These are phyloP conservation scores for Erythrophleum fordii DNA, from an alignment of 306 rosid genomes.

Conservation along the genomic window DNA sequence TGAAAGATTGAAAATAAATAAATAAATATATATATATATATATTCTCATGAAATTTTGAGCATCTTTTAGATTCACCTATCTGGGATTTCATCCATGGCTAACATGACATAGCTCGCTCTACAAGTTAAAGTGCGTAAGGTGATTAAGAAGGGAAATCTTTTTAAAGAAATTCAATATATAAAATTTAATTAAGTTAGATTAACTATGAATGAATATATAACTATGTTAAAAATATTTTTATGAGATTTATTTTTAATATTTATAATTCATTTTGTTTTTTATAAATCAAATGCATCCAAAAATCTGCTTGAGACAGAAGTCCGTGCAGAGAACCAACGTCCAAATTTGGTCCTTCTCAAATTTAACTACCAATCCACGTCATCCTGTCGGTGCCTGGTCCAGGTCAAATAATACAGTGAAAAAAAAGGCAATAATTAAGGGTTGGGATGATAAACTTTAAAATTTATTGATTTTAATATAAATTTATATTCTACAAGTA, in stretches of 20 bases:
- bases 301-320: neutral
- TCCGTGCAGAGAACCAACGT: neutral
- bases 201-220: neutral
- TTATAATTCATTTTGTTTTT: neutral
- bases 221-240: neutral
- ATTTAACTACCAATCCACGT: neutral
- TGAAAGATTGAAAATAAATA: too few relatives aligned
- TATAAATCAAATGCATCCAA: neutral
- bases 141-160: too few relatives aligned
- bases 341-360: neutral
- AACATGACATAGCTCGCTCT: too few relatives aligned
- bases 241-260: neutral
- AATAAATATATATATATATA: too few relatives aligned
- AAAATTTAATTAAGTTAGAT: neutral
- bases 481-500: too few relatives aligned
- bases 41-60: too few relatives aligned
- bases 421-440: too few relatives aligned
- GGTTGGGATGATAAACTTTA: too few relatives aligned
- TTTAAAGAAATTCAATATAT: neutral
- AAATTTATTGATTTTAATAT: too few relatives aligned
- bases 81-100: too few relatives aligned
- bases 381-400: conserved; percentile 20
- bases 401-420: neutral
- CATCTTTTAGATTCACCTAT: neutral
- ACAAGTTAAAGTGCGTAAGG: too few relatives aligned